A percentile compares a stretch with the other conserved stretches of the same genome.
Conservation (phyloP, 441 rosid species). For the Erodium chrysanthum region DNA sequence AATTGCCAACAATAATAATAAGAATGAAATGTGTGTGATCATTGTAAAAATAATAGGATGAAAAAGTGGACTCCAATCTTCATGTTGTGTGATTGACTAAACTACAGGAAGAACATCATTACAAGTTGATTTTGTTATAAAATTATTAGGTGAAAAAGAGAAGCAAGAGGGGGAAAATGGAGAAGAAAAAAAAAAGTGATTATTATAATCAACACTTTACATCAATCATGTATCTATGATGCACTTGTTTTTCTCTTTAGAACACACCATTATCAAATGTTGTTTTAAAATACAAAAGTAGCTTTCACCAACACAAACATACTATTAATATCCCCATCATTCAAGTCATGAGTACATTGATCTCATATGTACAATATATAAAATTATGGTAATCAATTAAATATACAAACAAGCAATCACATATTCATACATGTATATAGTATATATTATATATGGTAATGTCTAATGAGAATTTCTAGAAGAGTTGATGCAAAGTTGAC, state of each 20-base stretch:
- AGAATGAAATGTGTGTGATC: no score
- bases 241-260: conserved; percentile 16
- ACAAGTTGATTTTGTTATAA: conserved; percentile 10
- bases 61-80: not conserved
- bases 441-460: no score
- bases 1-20: no score
- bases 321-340: not conserved
- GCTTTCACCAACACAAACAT: conserved; percentile 13
- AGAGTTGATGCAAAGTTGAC: not conserved
- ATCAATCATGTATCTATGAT: conserved; percentile 45
- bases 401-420: not conserved
- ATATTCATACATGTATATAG: not conserved
- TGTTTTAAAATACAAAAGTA: conserved; percentile 10
- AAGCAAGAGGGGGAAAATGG: not conserved
- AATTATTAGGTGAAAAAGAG: conserved; percentile 18
- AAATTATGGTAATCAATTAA: not conserved
- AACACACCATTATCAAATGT: conserved; percentile 21
- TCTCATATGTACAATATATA: not conserved
- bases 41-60: not conserved
- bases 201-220: conserved; percentile 14
- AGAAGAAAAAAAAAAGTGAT: conserved; percentile 12
- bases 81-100: not conserved
- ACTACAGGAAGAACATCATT: conserved; percentile 15
- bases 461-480: not conserved
- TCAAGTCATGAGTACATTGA: not conserved